These are phyloP conservation scores for Pezicula rhizophila DNA, from an alignment of 2,329 filamentous ascomycete species.

Conservation along the genomic window DNA sequence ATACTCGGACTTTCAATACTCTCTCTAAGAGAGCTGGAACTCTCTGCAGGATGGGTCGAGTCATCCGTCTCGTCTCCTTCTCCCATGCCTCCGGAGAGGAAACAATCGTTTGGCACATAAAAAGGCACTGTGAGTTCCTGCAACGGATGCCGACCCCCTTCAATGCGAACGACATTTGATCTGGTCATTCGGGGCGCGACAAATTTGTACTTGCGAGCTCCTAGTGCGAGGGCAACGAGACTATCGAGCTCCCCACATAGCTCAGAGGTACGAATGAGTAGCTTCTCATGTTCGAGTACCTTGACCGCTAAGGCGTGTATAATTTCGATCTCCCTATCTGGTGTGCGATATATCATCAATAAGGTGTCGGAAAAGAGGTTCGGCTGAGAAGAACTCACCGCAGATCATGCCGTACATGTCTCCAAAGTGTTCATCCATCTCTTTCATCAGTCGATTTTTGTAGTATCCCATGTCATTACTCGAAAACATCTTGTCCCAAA, in stretches of 20 bases:
- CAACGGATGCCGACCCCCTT: slow-evolving; percentile 76
- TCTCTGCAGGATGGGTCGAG: background rate
- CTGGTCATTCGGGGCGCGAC: slow-evolving; percentile 61
- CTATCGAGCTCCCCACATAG: slow-evolving; percentile 83
- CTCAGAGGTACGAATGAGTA: slow-evolving; percentile 66
- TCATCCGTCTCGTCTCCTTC: slow-evolving; percentile 11
- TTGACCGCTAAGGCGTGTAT: slow-evolving; percentile 68
- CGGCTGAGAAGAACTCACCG: slow-evolving; percentile 43
- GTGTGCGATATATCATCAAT: background rate
- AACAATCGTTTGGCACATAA: slow-evolving; percentile 78
- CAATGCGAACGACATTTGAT: slow-evolving; percentile 66
- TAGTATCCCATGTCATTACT: slow-evolving; percentile 72
- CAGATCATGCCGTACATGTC: slow-evolving; percentile 82
- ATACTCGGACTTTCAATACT: slow-evolving; percentile 49
- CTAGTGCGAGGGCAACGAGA: slow-evolving; percentile 71
- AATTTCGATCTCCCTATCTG: slow-evolving; percentile 85
- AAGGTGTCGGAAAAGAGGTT: background rate
- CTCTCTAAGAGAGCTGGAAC: slow-evolving; percentile 7
- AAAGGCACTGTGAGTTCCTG: slow-evolving; percentile 77
- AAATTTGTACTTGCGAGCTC: slow-evolving; percentile 70
- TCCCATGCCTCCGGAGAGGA: slow-evolving; percentile 55
- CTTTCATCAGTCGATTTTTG: slow-evolving; percentile 75
- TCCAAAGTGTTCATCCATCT: slow-evolving; percentile 75
- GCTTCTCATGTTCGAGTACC: slow-evolving; percentile 62
- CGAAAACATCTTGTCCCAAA: slow-evolving; percentile 74